Conservation (phyloP, 2,329 filamentous ascomycete species). For the Aspergillus novofumigatus region DNA sequence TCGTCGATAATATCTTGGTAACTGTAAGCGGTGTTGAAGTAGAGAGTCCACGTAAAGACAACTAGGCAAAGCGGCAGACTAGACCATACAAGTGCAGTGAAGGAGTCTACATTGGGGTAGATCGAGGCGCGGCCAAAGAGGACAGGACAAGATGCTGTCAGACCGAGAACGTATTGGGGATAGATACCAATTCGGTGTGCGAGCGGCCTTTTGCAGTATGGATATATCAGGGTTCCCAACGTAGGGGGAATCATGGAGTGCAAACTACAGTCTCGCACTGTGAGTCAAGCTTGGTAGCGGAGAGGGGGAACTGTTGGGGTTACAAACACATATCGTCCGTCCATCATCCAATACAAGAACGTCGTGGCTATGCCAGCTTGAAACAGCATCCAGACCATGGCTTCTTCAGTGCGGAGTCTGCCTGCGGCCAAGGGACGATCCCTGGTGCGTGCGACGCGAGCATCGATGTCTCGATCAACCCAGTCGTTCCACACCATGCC, state of each 20-base stretch:
- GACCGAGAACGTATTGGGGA: slow-evolving; percentile 10
- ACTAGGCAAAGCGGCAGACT: no score
- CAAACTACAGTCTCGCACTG: background rate
- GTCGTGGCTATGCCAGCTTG: background rate
- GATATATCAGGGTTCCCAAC: slow-evolving; percentile 7
- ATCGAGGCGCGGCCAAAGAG: no score
- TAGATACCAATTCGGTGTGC: slow-evolving; percentile 5
- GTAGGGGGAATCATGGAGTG: slow-evolving; percentile 6
- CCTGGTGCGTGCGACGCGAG: slow-evolving; percentile 25
- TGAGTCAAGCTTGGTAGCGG: no score
- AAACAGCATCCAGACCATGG: slow-evolving; percentile 13
- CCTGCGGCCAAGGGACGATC: slow-evolving; percentile 23
- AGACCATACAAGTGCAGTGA: no score
- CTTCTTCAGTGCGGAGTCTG: slow-evolving; percentile 17
- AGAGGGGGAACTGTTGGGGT: no score
- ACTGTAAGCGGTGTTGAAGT: no score
- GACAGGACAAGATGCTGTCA: background rate
- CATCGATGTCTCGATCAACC: slow-evolving; percentile 27
- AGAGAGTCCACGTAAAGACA: no score
- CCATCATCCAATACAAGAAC: background rate
- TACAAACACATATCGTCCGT: background rate
- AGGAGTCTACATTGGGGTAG: no score
- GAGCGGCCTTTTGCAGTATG: slow-evolving; percentile 7
- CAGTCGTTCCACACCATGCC: slow-evolving; percentile 31
- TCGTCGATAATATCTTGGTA: no score